These are phyloP conservation scores for Aspergillus terreus DNA, from an alignment of 2,329 filamentous ascomycete genomes.

Conservation along the genomic window DNA sequence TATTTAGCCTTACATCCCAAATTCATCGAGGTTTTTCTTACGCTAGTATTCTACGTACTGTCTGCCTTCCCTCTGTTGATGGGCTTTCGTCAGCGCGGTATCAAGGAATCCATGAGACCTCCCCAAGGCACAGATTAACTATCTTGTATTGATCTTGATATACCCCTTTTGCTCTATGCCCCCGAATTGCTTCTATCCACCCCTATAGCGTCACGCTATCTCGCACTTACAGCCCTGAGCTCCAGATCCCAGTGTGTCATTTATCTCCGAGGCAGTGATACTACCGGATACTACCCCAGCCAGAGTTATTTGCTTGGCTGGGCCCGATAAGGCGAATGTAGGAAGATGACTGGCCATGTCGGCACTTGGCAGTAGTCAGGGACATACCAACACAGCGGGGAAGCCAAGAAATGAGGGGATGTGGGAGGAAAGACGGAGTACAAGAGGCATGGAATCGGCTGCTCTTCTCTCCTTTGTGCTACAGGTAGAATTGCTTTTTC, in stretches of 20 bases:
- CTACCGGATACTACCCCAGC: background rate
- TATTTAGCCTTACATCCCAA: too few relatives aligned
- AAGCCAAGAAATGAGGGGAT: constrained; percentile 4
- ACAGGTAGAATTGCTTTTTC: background rate
- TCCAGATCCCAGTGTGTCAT: background rate
- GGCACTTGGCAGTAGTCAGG: background rate
- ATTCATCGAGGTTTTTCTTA: too few relatives aligned
- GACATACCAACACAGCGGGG: background rate
- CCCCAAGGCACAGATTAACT: too few relatives aligned
- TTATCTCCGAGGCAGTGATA: background rate
- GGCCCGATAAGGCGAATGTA: background rate
- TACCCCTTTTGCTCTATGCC: too few relatives aligned
- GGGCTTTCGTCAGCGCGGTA: too few relatives aligned
- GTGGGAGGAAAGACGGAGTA: background rate
- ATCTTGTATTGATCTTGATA: too few relatives aligned
- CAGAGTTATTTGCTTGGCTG: background rate
- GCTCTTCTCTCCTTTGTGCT: background rate
- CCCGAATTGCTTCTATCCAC: too few relatives aligned
- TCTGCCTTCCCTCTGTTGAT: too few relatives aligned
- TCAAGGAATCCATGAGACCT: too few relatives aligned
- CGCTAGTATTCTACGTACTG: too few relatives aligned
- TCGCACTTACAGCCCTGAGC: too few relatives aligned
- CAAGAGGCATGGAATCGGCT: background rate
- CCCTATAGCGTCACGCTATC: too few relatives aligned
- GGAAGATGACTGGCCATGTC: background rate